Evolutionary conservation across 768 basidiomycete species (phyloP).

Genomic region (Dacryopinax primogenitus): DNA sequence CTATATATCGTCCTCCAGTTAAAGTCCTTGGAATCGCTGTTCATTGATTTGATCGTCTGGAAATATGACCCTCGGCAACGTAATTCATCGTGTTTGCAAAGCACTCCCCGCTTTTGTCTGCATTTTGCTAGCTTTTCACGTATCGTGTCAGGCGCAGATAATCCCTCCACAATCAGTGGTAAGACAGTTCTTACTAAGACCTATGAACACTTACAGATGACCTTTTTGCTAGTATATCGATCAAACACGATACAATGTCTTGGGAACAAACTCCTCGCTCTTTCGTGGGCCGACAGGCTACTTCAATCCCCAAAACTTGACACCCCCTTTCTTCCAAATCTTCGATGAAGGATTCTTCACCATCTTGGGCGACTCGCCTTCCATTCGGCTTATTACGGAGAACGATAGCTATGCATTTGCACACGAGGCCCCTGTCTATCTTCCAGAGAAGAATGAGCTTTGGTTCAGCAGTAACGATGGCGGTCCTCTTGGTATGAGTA

Average conservation of each 20-base stretch:
- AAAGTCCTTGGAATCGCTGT: too few relatives aligned
- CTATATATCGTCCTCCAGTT: too few relatives aligned
- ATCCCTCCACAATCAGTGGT: constrained; percentile 16
- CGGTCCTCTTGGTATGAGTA: constrained; percentile 49
- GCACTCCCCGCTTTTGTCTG: not conserved
- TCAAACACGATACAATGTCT: constrained; percentile 40
- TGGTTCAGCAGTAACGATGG: constrained; percentile 63
- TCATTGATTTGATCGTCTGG: too few relatives aligned
- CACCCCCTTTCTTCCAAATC: constrained; percentile 48
- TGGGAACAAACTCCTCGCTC: constrained; percentile 33
- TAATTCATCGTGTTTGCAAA: too few relatives aligned
- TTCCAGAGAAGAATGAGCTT: constrained; percentile 53
- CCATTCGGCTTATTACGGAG: constrained; percentile 46
- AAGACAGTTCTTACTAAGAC: not conserved
- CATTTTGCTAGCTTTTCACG: not conserved
- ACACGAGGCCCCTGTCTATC: constrained; percentile 65
- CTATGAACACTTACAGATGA: not conserved
- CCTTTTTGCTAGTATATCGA: constrained; percentile 40
- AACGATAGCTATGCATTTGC: constrained; percentile 56
- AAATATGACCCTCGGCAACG: too few relatives aligned
- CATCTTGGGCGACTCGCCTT: constrained; percentile 46
- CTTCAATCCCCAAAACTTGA: constrained; percentile 45
- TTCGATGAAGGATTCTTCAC: constrained; percentile 43
- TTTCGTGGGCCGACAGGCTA: constrained; percentile 31
- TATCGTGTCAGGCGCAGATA: not conserved